Conservation (phyloP, 208 protist species). For the Leptomonas seymouri region DNA sequence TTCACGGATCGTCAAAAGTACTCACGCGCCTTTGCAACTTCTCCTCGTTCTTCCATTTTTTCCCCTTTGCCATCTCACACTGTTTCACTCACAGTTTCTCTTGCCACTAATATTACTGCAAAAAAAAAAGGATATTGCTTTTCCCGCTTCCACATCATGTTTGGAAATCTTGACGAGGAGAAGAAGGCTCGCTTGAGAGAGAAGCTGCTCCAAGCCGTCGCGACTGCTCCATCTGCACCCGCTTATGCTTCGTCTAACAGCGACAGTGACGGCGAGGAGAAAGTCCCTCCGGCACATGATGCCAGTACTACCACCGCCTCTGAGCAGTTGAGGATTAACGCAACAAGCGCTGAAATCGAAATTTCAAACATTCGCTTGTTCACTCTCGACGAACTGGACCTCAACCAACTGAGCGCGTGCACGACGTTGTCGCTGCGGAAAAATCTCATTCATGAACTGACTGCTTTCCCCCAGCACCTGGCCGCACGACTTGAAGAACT, state of each 20-base stretch:
- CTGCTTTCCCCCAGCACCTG: conserved; percentile 70
- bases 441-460: conserved; percentile 90
- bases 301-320: conserved; percentile 24
- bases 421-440: conserved; percentile 78
- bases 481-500: conserved; percentile 66
- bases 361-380: conserved; percentile 89
- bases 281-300: conserved; percentile 21
- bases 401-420: conserved; percentile 65
- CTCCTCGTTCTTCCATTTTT: neutral
- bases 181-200: conserved; percentile 33
- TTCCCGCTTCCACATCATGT: conserved; percentile 9
- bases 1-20: no score
- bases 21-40: no score
- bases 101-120: neutral
- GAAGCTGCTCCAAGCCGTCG: conserved; percentile 26
- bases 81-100: neutral
- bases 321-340: conserved; percentile 59
- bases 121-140: neutral
- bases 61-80: neutral
- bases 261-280: conserved; percentile 25
- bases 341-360: conserved; percentile 61
- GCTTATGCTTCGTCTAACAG: conserved; percentile 20
- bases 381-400: conserved; percentile 81
- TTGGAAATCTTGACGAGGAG: conserved; percentile 32
- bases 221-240: conserved; percentile 3